phyloP scores from a whole-genome alignment of 2,329 filamentous ascomycete species.

The Penicillium fuscoglaucum region DNA sequence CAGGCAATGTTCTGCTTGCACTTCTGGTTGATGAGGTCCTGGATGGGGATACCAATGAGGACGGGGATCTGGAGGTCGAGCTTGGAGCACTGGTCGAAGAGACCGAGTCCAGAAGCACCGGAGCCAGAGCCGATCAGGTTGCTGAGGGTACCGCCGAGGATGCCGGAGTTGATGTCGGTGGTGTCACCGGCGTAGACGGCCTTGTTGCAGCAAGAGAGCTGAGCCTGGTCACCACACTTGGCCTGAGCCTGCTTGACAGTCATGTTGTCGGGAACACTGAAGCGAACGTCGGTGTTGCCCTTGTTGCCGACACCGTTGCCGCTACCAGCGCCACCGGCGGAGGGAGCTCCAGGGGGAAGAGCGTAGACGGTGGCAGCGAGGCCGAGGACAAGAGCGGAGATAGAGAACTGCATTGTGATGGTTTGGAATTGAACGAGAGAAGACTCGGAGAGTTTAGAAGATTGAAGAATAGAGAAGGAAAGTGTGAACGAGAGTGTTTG shows the following conservation, averaged over 20 bases:
- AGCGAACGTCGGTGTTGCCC: conserved; percentile 37
- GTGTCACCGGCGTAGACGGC: conserved; percentile 38
- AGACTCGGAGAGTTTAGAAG: conserved; percentile 17
- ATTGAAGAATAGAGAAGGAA: conserved; percentile 22
- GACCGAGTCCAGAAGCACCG: conserved; percentile 36
- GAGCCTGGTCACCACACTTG: conserved; percentile 42
- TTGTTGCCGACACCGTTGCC: conserved; percentile 33
- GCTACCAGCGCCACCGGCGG: conserved; percentile 23
- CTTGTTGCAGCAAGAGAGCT: conserved; percentile 45
- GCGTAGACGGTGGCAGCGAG: conserved; percentile 38
- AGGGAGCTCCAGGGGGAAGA: conserved; percentile 26
- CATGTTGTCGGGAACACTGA: conserved; percentile 34
- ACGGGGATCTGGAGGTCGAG: conserved; percentile 33
- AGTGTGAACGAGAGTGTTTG: conserved; percentile 33
- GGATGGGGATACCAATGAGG: conserved; percentile 29
- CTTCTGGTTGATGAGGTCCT: conserved; percentile 40
- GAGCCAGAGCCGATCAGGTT: conserved; percentile 38
- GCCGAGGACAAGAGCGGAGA: conserved; percentile 36
- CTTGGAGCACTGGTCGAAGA: conserved; percentile 47
- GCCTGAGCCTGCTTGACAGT: conserved; percentile 41
- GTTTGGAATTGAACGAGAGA: conserved; percentile 33
- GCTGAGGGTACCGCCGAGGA: conserved; percentile 36
- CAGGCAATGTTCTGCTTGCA: conserved; percentile 46
- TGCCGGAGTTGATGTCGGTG: conserved; percentile 34
- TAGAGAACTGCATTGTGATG: conserved; percentile 42